These are phyloP conservation scores for Paraphaeosphaeria sporulosa DNA, from an alignment of 2,329 filamentous ascomycete genomes.

Conservation along the genomic window DNA sequence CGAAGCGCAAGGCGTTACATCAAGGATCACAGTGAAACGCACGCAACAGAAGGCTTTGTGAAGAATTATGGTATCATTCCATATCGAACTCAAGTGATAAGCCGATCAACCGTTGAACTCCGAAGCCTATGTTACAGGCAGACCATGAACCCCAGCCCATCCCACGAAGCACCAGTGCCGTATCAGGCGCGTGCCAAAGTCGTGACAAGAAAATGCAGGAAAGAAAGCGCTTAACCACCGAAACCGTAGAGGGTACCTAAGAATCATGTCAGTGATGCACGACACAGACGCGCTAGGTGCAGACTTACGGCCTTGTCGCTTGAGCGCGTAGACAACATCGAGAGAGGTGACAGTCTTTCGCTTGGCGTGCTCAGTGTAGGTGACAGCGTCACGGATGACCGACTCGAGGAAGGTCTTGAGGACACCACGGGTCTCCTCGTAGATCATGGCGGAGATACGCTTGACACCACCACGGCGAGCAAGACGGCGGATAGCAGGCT, in stretches of 20 bases:
- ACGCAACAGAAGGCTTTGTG: constrained; percentile 13
- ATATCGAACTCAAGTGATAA: constrained; percentile 29
- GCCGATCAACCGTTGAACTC: constrained; percentile 43
- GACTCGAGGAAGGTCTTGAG: constrained; percentile 85
- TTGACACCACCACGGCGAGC: constrained; percentile 99
- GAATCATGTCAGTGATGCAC: constrained; percentile 25
- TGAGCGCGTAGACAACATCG: constrained; percentile 69
- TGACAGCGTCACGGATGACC: constrained; percentile 81
- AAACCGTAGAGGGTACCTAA: constrained; percentile 70
- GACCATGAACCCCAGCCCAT: constrained; percentile 32
- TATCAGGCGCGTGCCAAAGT: constrained; percentile 50
- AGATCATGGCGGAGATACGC: constrained; percentile 98
- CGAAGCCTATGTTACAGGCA: constrained; percentile 45
- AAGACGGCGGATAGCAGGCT: constrained; percentile 98
- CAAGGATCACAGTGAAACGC: not conserved
- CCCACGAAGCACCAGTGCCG: constrained; percentile 63
- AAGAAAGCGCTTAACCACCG: constrained; percentile 62
- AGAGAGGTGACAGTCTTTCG: constrained; percentile 73
- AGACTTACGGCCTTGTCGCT: constrained; percentile 65
- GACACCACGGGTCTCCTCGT: constrained; percentile 83
- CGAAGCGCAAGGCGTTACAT: not conserved
- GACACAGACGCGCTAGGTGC: not conserved
- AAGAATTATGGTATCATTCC: constrained; percentile 48
- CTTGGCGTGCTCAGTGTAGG: constrained; percentile 85
- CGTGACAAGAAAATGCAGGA: constrained; percentile 47